These are phyloP conservation scores for Xylaria sp. DNA, from an alignment of 2,329 filamentous ascomycete genomes.

Conservation along the genomic window DNA sequence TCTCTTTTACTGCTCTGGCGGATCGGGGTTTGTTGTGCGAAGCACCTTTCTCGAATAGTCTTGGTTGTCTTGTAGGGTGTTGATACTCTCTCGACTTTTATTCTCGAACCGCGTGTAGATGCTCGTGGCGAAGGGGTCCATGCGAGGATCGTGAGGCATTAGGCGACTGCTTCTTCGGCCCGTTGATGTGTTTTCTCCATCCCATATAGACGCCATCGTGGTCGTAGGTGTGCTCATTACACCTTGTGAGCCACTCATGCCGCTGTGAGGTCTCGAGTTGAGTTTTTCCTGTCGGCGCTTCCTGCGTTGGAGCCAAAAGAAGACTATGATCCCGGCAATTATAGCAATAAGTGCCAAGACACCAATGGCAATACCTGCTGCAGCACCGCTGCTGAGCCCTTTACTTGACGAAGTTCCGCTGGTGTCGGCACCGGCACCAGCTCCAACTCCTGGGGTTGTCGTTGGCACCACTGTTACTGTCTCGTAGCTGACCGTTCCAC, in stretches of 20 bases:
- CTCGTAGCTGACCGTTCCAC: conserved; percentile 52
- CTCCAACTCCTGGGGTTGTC: conserved; percentile 18
- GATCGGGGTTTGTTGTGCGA: conserved; percentile 68
- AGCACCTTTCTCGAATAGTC: conserved; percentile 69
- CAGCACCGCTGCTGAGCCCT: conserved; percentile 30
- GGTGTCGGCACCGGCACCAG: not conserved
- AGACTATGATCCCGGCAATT: conserved; percentile 41
- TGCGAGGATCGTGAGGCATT: conserved; percentile 66
- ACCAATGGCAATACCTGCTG: conserved; percentile 41
- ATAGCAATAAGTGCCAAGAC: conserved; percentile 38
- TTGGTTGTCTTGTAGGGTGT: conserved; percentile 67
- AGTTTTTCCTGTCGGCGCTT: conserved; percentile 50
- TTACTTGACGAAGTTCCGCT: conserved; percentile 25
- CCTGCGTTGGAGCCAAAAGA: conserved; percentile 53
- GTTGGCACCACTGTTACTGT: conserved; percentile 62
- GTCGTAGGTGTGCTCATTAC: conserved; percentile 52
- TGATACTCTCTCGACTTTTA: conserved; percentile 67
- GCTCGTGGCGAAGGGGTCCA: conserved; percentile 65
- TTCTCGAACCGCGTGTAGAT: conserved; percentile 60
- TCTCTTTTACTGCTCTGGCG: conserved; percentile 43
- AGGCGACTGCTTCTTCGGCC: conserved; percentile 59
- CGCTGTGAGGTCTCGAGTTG: conserved; percentile 52
- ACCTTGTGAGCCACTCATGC: conserved; percentile 58
- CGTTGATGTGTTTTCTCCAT: conserved; percentile 46
- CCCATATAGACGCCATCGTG: conserved; percentile 51